Percentiles rank a stretch among this genome's conserved stretches.
Conservation (phyloP, 106 monocot species). For the Acorus calamus region DNA sequence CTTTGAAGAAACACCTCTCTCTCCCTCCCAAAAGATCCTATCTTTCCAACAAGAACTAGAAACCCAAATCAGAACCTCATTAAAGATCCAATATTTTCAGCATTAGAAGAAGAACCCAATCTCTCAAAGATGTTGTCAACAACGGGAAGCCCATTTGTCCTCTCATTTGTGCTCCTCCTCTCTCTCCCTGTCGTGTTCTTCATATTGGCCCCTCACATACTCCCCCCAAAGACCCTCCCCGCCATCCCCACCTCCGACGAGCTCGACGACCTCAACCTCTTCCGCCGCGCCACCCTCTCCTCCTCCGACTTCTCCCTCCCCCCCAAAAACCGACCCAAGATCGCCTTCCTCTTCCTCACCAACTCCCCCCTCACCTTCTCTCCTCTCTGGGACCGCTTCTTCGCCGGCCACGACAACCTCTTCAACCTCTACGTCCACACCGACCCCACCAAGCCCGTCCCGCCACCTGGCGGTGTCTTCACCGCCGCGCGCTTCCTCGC, state of each 20-base stretch:
- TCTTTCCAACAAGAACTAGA: too few species aligned
- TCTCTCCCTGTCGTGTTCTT: constrained; percentile 9
- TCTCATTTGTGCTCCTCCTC: constrained; percentile 20
- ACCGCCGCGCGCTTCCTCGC: neutral
- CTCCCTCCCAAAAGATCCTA: too few species aligned
- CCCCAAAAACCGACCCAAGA: constrained; percentile 23
- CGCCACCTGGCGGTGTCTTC: constrained; percentile 12
- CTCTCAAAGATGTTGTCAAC: constrained; percentile 1
- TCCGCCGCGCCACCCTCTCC: constrained; percentile 71
- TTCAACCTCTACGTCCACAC: constrained; percentile 65
- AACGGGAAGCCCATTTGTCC: constrained; percentile 29
- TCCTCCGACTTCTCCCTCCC: constrained; percentile 4
- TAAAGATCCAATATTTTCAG: too few species aligned
- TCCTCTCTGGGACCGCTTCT: constrained; percentile 73
- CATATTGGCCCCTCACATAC: constrained; percentile 5
- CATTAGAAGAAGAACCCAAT: neutral
- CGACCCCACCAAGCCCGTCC: constrained; percentile 4
- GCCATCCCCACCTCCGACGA: constrained; percentile 46
- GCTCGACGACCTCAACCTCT: constrained; percentile 58
- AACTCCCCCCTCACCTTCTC: constrained; percentile 63
- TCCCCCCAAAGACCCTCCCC: constrained; percentile 11
- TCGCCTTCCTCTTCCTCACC: constrained; percentile 81
- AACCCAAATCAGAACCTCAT: too few species aligned
- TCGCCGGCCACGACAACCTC: constrained; percentile 28
- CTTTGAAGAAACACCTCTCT: too few species aligned